Percentiles rank a stretch among this genome's conserved stretches.
These are phyloP conservation scores for Furcasterigmium furcatum DNA, from an alignment of 2,329 filamentous ascomycete species.

Conservation along the genomic window DNA sequence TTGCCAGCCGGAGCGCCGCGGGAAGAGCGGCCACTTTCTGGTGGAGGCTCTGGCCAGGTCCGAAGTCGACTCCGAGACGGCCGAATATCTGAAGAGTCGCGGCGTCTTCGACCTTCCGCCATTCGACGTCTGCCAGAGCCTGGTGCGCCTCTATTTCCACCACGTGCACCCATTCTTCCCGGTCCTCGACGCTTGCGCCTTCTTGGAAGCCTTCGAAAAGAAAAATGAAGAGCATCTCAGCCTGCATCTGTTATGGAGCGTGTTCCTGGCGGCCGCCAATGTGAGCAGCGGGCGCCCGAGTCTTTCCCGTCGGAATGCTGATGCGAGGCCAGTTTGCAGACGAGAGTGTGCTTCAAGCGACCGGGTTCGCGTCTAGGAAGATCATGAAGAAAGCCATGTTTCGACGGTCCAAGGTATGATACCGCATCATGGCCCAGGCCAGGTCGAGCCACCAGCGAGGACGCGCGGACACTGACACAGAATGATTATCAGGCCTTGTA, in stretches of 20 bases:
- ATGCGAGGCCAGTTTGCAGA: too few species aligned
- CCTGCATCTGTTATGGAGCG: conserved; percentile 21
- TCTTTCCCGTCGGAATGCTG: conserved; percentile 2
- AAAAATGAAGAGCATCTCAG: conserved; percentile 10
- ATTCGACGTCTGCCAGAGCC: conserved; percentile 6
- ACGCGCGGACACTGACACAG: too few species aligned
- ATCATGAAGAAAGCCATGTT: conserved; percentile 31
- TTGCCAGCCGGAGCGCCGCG: too few species aligned
- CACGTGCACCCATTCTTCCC: conserved; percentile 20
- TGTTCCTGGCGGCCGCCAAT: conserved; percentile 24
- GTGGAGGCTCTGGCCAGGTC: too few species aligned
- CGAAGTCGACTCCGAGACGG: too few species aligned
- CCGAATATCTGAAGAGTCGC: conserved; percentile 9
- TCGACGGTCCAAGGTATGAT: conserved; percentile 27
- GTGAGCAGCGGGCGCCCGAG: conserved; percentile 15
- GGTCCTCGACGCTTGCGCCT: conserved; percentile 14
- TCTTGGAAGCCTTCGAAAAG: conserved; percentile 7
- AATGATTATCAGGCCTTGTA: conserved; percentile 21
- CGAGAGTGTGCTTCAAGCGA: too few species aligned
- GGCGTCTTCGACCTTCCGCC: conserved; percentile 14
- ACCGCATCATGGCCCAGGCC: neutral
- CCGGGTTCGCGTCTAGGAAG: conserved; percentile 23
- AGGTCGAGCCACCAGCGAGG: too few species aligned
- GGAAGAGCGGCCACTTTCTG: too few species aligned
- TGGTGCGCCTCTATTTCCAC: conserved; percentile 18